Percentiles rank a stretch among this genome's conserved stretches.
Conservation (phyloP, 164 flowering plant genomes). For the Stephania japonica region DNA sequence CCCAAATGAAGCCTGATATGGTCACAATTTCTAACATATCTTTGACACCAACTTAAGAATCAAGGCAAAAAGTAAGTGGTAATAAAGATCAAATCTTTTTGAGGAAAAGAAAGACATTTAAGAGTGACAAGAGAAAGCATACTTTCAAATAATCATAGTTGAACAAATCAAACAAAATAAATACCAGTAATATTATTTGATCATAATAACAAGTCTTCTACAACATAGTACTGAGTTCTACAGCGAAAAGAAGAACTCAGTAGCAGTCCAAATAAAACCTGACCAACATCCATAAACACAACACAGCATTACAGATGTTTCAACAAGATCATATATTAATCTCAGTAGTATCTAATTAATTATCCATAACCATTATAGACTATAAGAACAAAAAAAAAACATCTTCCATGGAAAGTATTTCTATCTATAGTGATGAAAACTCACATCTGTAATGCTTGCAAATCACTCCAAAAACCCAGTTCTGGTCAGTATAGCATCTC, state of each 20-base stretch:
- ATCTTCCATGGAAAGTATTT: background rate
- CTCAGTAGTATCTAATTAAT: background rate
- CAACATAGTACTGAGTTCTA: background rate
- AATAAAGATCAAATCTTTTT: background rate
- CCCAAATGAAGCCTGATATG: no score
- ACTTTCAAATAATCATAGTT: background rate
- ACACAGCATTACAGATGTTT: background rate
- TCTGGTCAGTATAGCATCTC: slow-evolving; percentile 66
- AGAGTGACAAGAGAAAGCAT: background rate
- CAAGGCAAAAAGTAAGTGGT: background rate
- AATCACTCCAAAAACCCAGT: slow-evolving; percentile 71
- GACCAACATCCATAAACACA: background rate
- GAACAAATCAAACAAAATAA: no score
- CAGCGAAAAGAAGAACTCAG: background rate
- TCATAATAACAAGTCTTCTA: background rate
- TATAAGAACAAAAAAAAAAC: background rate
- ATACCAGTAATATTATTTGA: background rate
- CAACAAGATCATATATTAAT: background rate
- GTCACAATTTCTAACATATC: background rate
- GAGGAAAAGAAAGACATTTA: background rate
- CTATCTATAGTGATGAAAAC: slow-evolving; percentile 3
- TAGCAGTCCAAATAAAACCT: background rate
- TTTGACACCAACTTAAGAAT: background rate
- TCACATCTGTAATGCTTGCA: background rate
- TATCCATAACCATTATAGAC: background rate